A percentile compares a stretch with the other conserved stretches of the same genome.
Conservation (phyloP, 345 rosid species). For the Passiflora organensis region DNA sequence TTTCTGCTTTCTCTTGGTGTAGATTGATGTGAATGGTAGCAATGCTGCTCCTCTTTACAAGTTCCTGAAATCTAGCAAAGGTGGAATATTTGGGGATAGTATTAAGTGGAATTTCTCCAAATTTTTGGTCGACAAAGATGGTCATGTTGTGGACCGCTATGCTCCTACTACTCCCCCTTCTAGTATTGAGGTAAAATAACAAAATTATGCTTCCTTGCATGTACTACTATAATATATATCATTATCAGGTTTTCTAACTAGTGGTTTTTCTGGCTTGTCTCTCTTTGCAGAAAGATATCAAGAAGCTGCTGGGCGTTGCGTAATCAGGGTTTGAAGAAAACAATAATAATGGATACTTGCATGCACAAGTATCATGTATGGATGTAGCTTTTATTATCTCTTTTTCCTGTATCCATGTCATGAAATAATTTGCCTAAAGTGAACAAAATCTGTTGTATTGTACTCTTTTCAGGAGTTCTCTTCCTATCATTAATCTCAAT, state of each 20-base stretch:
- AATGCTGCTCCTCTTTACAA: slow-evolving; percentile 75
- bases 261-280: not conserved
- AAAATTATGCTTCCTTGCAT: not conserved
- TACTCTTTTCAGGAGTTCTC: not conserved
- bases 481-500: not conserved
- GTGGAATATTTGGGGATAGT: slow-evolving; percentile 58
- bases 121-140: slow-evolving; percentile 77
- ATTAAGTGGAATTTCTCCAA: slow-evolving; percentile 92
- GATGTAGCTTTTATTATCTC: too few species aligned
- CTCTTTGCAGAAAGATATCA: slow-evolving; percentile 58
- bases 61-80: slow-evolving; percentile 78
- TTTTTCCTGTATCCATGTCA: not conserved
- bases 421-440: not conserved
- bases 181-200: slow-evolving; percentile 65
- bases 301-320: slow-evolving; percentile 49
- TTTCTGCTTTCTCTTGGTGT: not conserved
- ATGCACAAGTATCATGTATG: too few species aligned
- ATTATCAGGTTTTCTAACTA: not conserved
- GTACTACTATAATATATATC: not conserved
- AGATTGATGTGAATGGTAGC: slow-evolving; percentile 88
- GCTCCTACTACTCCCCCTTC: slow-evolving; percentile 94
- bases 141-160: slow-evolving; percentile 68
- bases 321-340: not conserved
- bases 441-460: not conserved
- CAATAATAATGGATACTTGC: not conserved